phyloP scores from a whole-genome alignment of 495 filamentous ascomycete species.

The Mytilinidion resinicola region DNA sequence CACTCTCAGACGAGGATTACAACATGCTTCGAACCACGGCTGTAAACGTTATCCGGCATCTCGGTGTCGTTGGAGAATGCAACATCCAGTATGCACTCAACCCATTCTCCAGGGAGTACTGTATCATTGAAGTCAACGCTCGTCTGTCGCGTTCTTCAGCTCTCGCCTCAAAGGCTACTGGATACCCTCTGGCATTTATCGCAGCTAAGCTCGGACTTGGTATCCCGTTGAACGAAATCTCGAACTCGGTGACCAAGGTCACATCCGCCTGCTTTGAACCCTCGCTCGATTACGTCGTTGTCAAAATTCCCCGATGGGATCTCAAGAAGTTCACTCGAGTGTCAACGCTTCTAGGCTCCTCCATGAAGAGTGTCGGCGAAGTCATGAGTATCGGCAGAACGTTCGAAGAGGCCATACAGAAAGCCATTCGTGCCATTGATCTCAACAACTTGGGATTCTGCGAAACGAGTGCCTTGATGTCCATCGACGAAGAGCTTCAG shows the following conservation, averaged over 20 bases:
- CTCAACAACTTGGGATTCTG: constrained; percentile 94
- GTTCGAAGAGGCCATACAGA: constrained; percentile 98
- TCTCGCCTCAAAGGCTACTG: constrained; percentile 93
- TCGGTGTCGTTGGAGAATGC: constrained; percentile 94
- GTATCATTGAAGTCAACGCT: constrained; percentile 97
- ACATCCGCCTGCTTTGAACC: constrained; percentile 98
- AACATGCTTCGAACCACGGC: constrained; percentile 97
- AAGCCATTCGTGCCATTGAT: constrained; percentile 91
- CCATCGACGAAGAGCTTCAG: constrained; percentile 90
- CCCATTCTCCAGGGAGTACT: constrained; percentile 89
- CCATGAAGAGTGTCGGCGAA: constrained; percentile 99
- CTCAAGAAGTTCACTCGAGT: constrained; percentile 97
- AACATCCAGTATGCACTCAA: constrained; percentile 97
- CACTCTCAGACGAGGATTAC: constrained; percentile 93
- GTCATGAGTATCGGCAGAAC: constrained; percentile 97
- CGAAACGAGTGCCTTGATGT: constrained; percentile 87
- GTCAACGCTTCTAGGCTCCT: constrained; percentile 88
- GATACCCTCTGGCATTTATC: constrained; percentile 93
- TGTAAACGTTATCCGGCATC: constrained; percentile 91
- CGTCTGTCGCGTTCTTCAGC: constrained; percentile 95
- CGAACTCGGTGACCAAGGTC: constrained; percentile 90
- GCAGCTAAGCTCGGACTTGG: constrained; percentile 91
- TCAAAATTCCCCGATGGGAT: constrained; percentile 99
- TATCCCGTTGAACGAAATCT: constrained; percentile 93
- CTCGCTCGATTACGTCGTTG: constrained; percentile 97